Base-by-base conservation (phyloP, 805 yeast species). In the Metschnikowia drakensbergensis region DNA sequence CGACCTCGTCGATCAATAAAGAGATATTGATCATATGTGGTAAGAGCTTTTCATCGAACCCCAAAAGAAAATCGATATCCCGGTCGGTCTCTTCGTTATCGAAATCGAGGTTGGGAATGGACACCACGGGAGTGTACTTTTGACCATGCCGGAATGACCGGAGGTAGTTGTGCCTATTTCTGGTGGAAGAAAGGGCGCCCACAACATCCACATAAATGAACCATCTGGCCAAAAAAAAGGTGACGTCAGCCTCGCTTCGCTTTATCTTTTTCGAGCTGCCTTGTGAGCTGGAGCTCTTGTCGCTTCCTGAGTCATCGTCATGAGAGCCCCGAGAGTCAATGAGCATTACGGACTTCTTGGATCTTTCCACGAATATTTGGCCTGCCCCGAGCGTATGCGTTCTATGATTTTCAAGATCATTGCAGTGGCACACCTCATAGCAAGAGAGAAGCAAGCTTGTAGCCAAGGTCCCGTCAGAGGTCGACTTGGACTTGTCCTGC, bases 321-420 rank as follows among this genome's bases (percentile, higher is more conserved):
- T 34, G 30, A 23, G 27, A 10, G 28, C 33, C 37, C 23, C 2
- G 8, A 2, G 45, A 26, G 32, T 28, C 34, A 28, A 23, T 4
- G 5, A 41, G 22, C 45, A 43, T 45, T 9, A 42, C 33, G 10
- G 32, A 17, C 42, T 31, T 42, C 23, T 33, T 41, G 26, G 31
- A 77, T 52, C 86, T 60, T 31, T 83, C 77, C 49, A 75, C 59
- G 25, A 84, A 71, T 35, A 85, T 82, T 57, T 82, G 85, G 49
- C 81, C 70, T 0, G 91, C 90, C 0, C 90, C 90, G 33, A 75
- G 69, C 45, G 80, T 67, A 60, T 86, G 94, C 1, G 83, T 77
- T 58, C 82, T 72, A 80, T 88, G 87, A 41, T 76, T 69, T 52
- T 69, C 71, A 50, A 68, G 71, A 53, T 70, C 74, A 52, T 62